Evolutionary conservation across 352 stramenopile species (phyloP), one percentile per base, ranked within the genome.

Genomic region (Pythium scleroteichum): DNA sequence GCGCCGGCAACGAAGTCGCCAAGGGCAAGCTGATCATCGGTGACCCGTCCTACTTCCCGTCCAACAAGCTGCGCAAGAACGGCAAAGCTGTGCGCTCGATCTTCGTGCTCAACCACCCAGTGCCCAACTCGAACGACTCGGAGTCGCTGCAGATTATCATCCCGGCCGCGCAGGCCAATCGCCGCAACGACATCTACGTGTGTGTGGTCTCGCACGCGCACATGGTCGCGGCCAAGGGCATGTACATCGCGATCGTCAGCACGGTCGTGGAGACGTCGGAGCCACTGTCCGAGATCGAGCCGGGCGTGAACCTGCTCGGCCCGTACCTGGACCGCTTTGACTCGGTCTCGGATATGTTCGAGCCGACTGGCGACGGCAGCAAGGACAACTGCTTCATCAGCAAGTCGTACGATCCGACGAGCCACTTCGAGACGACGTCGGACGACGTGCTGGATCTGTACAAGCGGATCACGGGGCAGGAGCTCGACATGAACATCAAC

Each of bases 121-220:
- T 99, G 71, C 89, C 94, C 38, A 98, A 97, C 78, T 98, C 96
- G 59, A 98, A 97, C 71, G 87, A 99, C 73, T 87, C 90, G 46
- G 96, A 99, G 71, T 98, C 90, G 66, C 88, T 96, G 47, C 97
- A 99, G 85, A 99, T 99, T 76, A 99, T 99, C 79, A 98, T 99
- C 69, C 97, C 97, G 22, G 96, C 96, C n/a, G 79, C 87, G 10
- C 92, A 99, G 73, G 92, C 97, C 24, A 85, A 92, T 69, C 94
- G 97, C 66, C 78, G 89, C 45, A 97, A 99, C 79, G 98, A 99
- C 76, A 98, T 99, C 58, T 99, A 99, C 82, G 94, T 99, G 26
- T 98, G 91, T 66, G 92, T 98, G 41, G 85, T 99, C 55, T 98
- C 94, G 47, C 88, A 91, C 60, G 83, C 88, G 17, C 95, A 99